Evolutionary conservation across 1,139 yeast genomes (phyloP).

Genomic region (Yamadazyma blattariae): DNA sequence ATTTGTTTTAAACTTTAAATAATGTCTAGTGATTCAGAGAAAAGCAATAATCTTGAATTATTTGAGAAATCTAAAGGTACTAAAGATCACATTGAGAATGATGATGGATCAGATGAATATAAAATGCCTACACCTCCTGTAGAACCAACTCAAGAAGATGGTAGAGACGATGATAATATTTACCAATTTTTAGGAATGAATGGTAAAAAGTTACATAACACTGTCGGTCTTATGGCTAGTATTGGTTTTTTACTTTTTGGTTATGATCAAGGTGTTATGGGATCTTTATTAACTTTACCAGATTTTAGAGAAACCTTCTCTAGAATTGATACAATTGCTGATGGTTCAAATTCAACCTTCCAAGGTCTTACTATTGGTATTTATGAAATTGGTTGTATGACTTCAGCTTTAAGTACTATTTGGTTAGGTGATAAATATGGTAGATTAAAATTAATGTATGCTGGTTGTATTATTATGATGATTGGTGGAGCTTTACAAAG

Average conservation of each 20-base stretch:
- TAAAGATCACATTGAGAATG: too few species aligned
- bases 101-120: too few species aligned
- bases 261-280: slow-evolving; percentile 52
- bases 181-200: slow-evolving; percentile 23
- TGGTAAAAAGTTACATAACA: slow-evolving; percentile 24
- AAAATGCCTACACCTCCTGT: slow-evolving; percentile 6
- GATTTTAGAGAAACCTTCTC: slow-evolving; percentile 40
- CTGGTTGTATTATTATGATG: slow-evolving; percentile 30
- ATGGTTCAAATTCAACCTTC: slow-evolving; percentile 23
- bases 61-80: too few species aligned
- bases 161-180: slow-evolving; percentile 13
- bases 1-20: neutral
- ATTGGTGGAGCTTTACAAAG: slow-evolving; percentile 38
- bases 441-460: slow-evolving; percentile 28
- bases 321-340: slow-evolving; percentile 22
- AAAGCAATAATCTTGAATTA: slow-evolving; percentile 1
- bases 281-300: slow-evolving; percentile 39
- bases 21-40: slow-evolving; percentile 10
- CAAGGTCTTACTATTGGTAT: slow-evolving; percentile 36
- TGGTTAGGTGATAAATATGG: slow-evolving; percentile 35
- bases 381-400: slow-evolving; percentile 38
- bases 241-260: slow-evolving; percentile 26
- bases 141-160: slow-evolving; percentile 6
- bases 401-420: slow-evolving; percentile 31
- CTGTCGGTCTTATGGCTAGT: slow-evolving; percentile 28